Evolutionary conservation across 176 grass and related monocot species (phyloP).

Genomic region (Oryza punctata): DNA sequence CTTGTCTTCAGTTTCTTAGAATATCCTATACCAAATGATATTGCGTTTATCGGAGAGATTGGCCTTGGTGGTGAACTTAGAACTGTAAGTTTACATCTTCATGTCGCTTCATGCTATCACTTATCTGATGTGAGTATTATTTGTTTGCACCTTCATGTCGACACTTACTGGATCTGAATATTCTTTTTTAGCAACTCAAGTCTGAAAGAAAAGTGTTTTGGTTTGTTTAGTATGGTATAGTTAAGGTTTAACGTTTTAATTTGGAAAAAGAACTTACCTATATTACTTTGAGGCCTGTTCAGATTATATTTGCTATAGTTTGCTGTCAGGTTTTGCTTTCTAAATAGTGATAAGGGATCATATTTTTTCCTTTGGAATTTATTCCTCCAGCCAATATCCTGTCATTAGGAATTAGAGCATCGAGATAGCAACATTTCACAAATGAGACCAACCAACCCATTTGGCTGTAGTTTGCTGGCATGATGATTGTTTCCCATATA

Average conservation of each 20-base stretch:
- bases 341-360: neutral
- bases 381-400: conserved; percentile 18
- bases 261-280: neutral
- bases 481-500: neutral
- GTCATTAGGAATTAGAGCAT: neutral
- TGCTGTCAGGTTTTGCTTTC: neutral
- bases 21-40: conserved; percentile 82
- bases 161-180: conserved; percentile 9
- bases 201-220: neutral
- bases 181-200: conserved; percentile 10
- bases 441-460: no score
- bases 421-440: no score
- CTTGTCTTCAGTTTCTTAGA: conserved; percentile 85
- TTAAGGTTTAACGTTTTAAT: neutral
- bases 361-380: conserved; percentile 3
- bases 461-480: no score
- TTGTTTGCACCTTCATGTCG: neutral
- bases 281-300: conserved; percentile 8
- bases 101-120: conserved; percentile 19
- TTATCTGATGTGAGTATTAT: conserved; percentile 20
- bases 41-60: conserved; percentile 94
- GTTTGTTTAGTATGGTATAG: neutral
- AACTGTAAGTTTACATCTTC: conserved; percentile 52
- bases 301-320: neutral
- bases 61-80: conserved; percentile 90